phyloP scores from a whole-genome alignment of 352 stramenopile genomes.

The Stephanocyclus meneghinianus region DNA sequence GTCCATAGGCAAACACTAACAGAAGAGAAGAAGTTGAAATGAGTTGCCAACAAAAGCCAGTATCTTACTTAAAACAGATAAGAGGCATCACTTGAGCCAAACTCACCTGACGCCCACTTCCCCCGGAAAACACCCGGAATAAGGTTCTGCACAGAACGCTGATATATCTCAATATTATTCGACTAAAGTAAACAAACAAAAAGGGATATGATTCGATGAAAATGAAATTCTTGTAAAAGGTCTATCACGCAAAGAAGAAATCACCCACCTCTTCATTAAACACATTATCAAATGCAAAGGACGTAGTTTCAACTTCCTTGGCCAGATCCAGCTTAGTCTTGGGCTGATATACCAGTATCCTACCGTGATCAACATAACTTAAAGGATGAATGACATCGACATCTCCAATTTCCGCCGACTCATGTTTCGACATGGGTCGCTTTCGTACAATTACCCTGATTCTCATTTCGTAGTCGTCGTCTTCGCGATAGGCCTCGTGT shows the following conservation, averaged over 20 bases:
- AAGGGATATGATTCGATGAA: no score
- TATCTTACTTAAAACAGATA: neutral
- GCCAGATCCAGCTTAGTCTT: constrained; percentile 96
- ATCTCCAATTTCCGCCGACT: constrained; percentile 63
- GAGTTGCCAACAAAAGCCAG: neutral
- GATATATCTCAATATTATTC: constrained; percentile 91
- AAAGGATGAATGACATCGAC: constrained; percentile 80
- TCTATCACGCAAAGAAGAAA: no score
- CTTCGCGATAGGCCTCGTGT: constrained; percentile 26
- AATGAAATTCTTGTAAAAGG: no score
- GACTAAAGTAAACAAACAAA: constrained; percentile 9
- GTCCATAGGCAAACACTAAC: constrained; percentile 50
- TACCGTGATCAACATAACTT: constrained; percentile 65
- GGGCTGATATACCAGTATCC: constrained; percentile 90
- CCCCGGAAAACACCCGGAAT: constrained; percentile 92
- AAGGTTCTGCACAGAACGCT: constrained; percentile 87
- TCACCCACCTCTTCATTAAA: constrained; percentile 87
- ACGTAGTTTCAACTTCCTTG: constrained; percentile 92
- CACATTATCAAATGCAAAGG: constrained; percentile 90
- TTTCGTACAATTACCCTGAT: constrained; percentile 97
- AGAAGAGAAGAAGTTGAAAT: neutral
- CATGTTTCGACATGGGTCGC: constrained; percentile 89
- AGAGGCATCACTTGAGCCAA: neutral
- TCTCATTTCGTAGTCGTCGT: constrained; percentile 76
- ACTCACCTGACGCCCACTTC: constrained; percentile 81